Conservation (phyloP, 2,329 filamentous ascomycete species). For the Dryadomyces sulphureus region DNA sequence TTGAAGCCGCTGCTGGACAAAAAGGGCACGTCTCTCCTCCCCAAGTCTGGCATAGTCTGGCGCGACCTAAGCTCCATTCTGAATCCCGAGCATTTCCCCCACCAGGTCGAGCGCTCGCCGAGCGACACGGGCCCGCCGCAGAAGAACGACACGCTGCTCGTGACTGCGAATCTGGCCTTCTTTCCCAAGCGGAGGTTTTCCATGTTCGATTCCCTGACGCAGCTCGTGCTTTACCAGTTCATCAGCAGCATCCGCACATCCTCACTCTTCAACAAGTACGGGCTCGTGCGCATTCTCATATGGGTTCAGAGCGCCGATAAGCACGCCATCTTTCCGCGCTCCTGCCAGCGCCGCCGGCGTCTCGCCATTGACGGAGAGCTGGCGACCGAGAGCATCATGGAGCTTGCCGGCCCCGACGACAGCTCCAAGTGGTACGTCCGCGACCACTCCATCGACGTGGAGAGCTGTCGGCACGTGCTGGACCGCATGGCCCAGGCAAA, state of each 20-base stretch:
- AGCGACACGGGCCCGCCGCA: constrained; percentile 25
- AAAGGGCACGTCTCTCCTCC: constrained; percentile 33
- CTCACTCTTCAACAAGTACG: constrained; percentile 56
- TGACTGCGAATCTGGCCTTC: constrained; percentile 52
- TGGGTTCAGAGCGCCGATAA: constrained; percentile 54
- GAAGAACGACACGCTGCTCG: constrained; percentile 59
- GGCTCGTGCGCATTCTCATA: constrained; percentile 63
- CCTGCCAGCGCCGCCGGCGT: constrained; percentile 38
- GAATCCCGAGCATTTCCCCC: constrained; percentile 31
- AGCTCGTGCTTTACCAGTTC: constrained; percentile 47
- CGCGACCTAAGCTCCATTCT: constrained; percentile 42
- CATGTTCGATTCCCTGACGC: constrained; percentile 39
- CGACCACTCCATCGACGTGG: constrained; percentile 31
- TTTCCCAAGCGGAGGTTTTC: constrained; percentile 34
- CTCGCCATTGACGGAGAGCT: constrained; percentile 45
- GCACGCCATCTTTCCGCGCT: constrained; percentile 42
- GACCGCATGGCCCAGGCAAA: constrained; percentile 30
- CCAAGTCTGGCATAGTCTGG: constrained; percentile 44
- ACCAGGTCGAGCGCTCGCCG: constrained; percentile 31
- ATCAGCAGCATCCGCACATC: constrained; percentile 41
- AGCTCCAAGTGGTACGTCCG: constrained; percentile 19
- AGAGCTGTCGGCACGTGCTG: constrained; percentile 24
- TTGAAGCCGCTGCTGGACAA: constrained; percentile 41
- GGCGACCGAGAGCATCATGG: constrained; percentile 40
- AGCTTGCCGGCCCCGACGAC: constrained; percentile 27